Conservation (phyloP, 1,139 yeast species). For the Diutina ranongensis region DNA sequence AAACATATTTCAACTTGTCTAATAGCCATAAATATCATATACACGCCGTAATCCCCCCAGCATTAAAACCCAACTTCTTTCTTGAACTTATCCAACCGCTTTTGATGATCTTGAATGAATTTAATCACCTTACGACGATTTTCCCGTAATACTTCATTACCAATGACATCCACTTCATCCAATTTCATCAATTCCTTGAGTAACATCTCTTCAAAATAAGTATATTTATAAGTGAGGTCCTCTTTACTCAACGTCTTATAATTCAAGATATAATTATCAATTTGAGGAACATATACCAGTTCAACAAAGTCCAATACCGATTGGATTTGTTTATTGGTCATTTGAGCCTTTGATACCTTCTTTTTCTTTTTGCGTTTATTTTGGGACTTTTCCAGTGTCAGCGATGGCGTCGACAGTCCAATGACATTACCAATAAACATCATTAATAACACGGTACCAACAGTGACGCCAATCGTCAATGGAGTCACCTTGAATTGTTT, state of each 20-base stretch:
- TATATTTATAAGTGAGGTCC: conserved; percentile 38
- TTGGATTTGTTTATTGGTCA: conserved; percentile 31
- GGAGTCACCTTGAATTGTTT: conserved; percentile 21
- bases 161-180: conserved; percentile 49
- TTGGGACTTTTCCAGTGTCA: conserved; percentile 6
- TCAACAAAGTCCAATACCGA: conserved; percentile 31
- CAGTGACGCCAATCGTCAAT: conserved; percentile 22
- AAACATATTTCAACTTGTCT: too few relatives aligned
- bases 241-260: conserved; percentile 23
- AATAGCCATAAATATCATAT: too few relatives aligned
- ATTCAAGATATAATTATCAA: conserved; percentile 27
- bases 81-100: conserved; percentile 43
- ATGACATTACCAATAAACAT: conserved; percentile 13
- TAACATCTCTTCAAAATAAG: conserved; percentile 54
- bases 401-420: conserved; percentile 8
- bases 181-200: conserved; percentile 54
- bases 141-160: conserved; percentile 39
- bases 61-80: conserved; percentile 1
- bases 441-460: conserved; percentile 15
- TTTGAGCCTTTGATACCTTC: conserved; percentile 32
- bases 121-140: conserved; percentile 50
- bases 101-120: conserved; percentile 48
- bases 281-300: conserved; percentile 30
- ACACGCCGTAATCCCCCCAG: too few relatives aligned
- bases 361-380: conserved; percentile 21